Evolutionary conservation across 768 basidiomycete genomes (phyloP).

Genomic region (Pholiota microspora): DNA sequence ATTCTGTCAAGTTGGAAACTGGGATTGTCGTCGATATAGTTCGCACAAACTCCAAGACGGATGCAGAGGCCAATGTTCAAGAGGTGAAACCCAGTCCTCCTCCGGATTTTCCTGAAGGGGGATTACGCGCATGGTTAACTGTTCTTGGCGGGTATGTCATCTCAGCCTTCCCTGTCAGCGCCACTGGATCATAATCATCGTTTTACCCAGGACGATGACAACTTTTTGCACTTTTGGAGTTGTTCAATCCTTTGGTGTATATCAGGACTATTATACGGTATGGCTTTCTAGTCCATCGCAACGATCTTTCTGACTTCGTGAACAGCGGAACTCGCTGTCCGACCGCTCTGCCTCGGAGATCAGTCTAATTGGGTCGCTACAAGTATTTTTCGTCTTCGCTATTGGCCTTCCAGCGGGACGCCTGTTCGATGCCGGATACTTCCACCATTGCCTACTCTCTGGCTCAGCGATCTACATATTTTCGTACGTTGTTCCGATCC

Average conservation of each 20-base stretch:
- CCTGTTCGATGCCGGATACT: conserved; percentile 50
- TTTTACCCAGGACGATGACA: conserved; percentile 32
- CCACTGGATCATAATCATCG: conserved; percentile 1
- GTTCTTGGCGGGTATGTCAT: conserved; percentile 43
- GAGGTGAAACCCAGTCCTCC: neutral
- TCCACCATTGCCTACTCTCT: conserved; percentile 37
- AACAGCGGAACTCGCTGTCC: conserved; percentile 33
- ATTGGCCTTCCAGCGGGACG: conserved; percentile 42
- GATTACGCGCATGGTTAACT: conserved; percentile 41
- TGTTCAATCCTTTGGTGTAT: conserved; percentile 50
- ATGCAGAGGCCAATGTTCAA: conserved; percentile 8
- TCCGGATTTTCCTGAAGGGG: conserved; percentile 42
- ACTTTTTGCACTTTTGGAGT: conserved; percentile 49
- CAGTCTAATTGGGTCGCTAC: conserved; percentile 51
- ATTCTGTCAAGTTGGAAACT: neutral
- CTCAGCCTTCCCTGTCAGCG: neutral
- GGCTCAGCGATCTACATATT: conserved; percentile 40
- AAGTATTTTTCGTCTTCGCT: conserved; percentile 48
- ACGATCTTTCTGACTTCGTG: neutral
- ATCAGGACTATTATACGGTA: conserved; percentile 51
- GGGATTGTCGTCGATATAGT: conserved; percentile 8
- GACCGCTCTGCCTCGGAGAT: conserved; percentile 41
- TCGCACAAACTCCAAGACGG: conserved; percentile 2
- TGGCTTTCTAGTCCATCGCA: neutral
- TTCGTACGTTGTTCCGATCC: conserved; percentile 32